Evolutionary conservation across 1,139 yeast species (phyloP).

Genomic region (Diutina catenulata): DNA sequence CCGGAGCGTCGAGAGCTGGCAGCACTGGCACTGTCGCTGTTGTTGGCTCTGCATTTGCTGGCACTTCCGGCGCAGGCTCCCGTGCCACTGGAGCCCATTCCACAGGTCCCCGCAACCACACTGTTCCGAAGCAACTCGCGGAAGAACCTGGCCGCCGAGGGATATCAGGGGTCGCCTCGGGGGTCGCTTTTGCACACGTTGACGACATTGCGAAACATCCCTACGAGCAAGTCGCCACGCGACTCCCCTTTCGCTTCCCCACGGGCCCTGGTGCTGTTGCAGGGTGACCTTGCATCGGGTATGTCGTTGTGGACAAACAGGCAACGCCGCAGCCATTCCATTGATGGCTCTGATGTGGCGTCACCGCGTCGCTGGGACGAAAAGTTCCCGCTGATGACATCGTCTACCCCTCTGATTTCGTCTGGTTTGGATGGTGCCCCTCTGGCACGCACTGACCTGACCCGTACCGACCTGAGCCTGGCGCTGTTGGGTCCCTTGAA

Average conservation of each 20-base stretch:
- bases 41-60: constrained; percentile 23
- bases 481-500: too few relatives aligned
- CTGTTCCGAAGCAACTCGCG: constrained; percentile 26
- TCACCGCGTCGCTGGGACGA: too few relatives aligned
- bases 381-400: too few relatives aligned
- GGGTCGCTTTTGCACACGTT: constrained; percentile 33
- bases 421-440: too few relatives aligned
- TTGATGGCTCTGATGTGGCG: too few relatives aligned
- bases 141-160: constrained; percentile 19
- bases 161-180: constrained; percentile 26
- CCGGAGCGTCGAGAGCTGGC: constrained; percentile 8
- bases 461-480: too few relatives aligned
- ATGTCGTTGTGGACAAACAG: too few relatives aligned
- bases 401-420: too few relatives aligned
- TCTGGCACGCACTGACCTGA: too few relatives aligned
- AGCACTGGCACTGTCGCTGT: constrained; percentile 7
- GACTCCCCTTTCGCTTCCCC: constrained; percentile 39
- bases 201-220: constrained; percentile 30
- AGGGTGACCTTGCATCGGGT: too few relatives aligned
- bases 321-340: too few relatives aligned
- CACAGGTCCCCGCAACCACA: constrained; percentile 27
- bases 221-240: constrained; percentile 24
- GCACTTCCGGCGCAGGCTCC: constrained; percentile 46
- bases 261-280: constrained; percentile 6
- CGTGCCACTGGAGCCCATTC: constrained; percentile 41